Conservation (phyloP, 2,329 filamentous ascomycete genomes). For the Apiospora phragmitis region DNA sequence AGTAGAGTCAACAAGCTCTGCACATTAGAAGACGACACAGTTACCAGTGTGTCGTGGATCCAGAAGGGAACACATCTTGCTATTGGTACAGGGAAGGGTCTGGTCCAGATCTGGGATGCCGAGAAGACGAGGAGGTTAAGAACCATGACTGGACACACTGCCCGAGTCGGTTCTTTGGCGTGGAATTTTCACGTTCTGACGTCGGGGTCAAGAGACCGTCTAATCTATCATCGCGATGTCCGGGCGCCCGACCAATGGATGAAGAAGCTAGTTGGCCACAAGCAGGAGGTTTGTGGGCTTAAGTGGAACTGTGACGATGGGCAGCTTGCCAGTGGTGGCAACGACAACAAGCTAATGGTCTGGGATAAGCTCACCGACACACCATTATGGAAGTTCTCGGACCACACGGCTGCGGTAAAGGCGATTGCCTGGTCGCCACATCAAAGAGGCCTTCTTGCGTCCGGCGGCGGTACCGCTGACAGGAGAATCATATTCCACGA, state of each 20-base stretch:
- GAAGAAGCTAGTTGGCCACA: constrained; percentile 85
- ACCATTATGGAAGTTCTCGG: constrained; percentile 89
- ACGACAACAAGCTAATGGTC: constrained; percentile 98
- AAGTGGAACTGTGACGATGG: constrained; percentile 97
- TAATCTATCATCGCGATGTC: constrained; percentile 95
- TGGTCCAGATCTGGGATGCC: constrained; percentile 98
- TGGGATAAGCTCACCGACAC: constrained; percentile 97
- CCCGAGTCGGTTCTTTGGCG: constrained; percentile 86
- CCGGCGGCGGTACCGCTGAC: constrained; percentile 93
- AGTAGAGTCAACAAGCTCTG: constrained; percentile 93
- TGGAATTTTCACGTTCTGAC: constrained; percentile 99
- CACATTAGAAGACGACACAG: constrained; percentile 86
- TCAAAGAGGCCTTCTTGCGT: constrained; percentile 90
- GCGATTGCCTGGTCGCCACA: constrained; percentile 98
- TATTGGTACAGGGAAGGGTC: constrained; percentile 90
- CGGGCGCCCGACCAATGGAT: constrained; percentile 89
- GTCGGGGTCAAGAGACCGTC: constrained; percentile 88
- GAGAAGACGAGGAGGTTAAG: constrained; percentile 80
- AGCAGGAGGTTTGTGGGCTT: constrained; percentile 95
- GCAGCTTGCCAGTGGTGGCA: constrained; percentile 91
- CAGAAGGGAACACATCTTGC: constrained; percentile 95
- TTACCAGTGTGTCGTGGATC: constrained; percentile 98
- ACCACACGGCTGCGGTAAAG: constrained; percentile 95
- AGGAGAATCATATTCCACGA: constrained; percentile 98
- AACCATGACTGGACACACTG: constrained; percentile 96